A percentile compares a stretch with the other conserved stretches of the same genome.
Evolutionary conservation across 2,329 filamentous ascomycete species (phyloP).

Genomic region (Diaporthe citrichinensis): DNA sequence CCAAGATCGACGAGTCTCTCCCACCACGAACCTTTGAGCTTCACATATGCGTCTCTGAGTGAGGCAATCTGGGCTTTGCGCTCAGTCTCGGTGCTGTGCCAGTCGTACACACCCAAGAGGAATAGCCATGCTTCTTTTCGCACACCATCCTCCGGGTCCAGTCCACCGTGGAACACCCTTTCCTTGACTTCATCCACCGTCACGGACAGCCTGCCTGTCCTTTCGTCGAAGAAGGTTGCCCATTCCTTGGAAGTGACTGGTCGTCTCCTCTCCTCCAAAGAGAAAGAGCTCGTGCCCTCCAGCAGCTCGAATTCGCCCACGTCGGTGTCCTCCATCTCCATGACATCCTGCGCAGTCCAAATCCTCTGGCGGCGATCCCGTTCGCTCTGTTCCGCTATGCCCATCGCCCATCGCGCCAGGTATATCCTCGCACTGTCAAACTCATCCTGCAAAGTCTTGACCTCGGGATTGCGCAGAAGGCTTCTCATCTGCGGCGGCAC

Average conservation of each 20-base stretch:
- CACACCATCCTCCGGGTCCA: conserved; percentile 90
- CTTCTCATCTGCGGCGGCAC: conserved; percentile 89
- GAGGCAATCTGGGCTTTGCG: conserved; percentile 86
- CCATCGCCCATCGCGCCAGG: conserved; percentile 97
- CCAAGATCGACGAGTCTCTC: conserved; percentile 88
- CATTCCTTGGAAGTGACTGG: conserved; percentile 87
- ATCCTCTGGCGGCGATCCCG: conserved; percentile 86
- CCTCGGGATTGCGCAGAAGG: conserved; percentile 90
- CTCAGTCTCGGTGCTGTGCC: conserved; percentile 91
- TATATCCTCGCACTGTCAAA: conserved; percentile 97
- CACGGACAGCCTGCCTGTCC: conserved; percentile 80
- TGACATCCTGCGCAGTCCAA: conserved; percentile 92
- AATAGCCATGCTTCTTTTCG: conserved; percentile 98
- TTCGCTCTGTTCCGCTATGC: conserved; percentile 97
- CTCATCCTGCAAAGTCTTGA: conserved; percentile 95
- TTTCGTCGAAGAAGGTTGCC: conserved; percentile 87
- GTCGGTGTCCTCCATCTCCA: conserved; percentile 94
- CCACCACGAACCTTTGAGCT: conserved; percentile 97
- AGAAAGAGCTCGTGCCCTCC: conserved; percentile 81
- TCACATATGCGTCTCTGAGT: conserved; percentile 91
- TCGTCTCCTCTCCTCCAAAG: conserved; percentile 82
- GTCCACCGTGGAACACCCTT: conserved; percentile 94
- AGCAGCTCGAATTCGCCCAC: conserved; percentile 97
- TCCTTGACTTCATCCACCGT: conserved; percentile 96
- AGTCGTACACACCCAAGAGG: conserved; percentile 90